Conservation (phyloP, 1,284 basidiomycete genomes). For the Neolentinus lepideus region DNA sequence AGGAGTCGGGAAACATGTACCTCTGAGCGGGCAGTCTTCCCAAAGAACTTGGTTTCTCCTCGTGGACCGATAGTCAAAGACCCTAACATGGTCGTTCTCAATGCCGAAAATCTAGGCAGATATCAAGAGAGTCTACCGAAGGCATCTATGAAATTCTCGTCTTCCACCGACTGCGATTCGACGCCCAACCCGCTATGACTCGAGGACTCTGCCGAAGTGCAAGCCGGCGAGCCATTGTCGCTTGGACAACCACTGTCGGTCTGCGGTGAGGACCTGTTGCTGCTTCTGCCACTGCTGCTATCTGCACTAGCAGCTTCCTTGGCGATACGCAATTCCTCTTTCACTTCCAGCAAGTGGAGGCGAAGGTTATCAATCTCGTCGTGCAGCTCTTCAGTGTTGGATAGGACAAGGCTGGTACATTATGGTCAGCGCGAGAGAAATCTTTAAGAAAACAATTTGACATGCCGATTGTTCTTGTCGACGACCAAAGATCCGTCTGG, state of each 20-base stretch:
- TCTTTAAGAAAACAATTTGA: not conserved
- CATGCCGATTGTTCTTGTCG: conserved; percentile 42
- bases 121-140: conserved; percentile 34
- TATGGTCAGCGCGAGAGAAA: not conserved
- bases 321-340: conserved; percentile 42
- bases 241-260: conserved; percentile 6
- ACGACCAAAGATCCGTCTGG: conserved; percentile 57
- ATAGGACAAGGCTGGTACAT: conserved; percentile 41
- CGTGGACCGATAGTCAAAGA: conserved; percentile 49
- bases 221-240: not conserved
- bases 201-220: not conserved
- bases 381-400: conserved; percentile 62
- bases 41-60: conserved; percentile 51
- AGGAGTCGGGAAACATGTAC: conserved; percentile 25
- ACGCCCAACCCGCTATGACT: not conserved
- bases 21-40: conserved; percentile 58
- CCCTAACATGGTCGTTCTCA: conserved; percentile 21
- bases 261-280: conserved; percentile 3
- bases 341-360: conserved; percentile 48
- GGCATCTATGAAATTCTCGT: conserved; percentile 45
- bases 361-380: conserved; percentile 49
- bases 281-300: not conserved
- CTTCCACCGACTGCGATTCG: conserved; percentile 18
- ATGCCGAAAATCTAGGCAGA: not conserved
- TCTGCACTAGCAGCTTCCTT: conserved; percentile 30